Evolutionary conservation across 1,284 basidiomycete species (phyloP).

Genomic region (Crucibulum cyathiforme): DNA sequence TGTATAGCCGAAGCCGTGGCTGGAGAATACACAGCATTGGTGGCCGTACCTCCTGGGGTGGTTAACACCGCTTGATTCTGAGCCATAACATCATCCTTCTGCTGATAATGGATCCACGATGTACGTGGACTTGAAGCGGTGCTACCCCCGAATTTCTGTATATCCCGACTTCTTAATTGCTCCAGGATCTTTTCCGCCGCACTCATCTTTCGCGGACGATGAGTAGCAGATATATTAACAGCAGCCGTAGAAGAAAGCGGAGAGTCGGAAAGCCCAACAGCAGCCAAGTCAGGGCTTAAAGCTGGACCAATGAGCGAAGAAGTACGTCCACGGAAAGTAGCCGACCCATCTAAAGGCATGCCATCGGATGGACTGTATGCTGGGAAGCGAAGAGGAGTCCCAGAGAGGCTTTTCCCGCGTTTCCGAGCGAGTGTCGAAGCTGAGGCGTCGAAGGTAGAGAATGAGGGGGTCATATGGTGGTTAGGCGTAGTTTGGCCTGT

Average conservation of each 20-base stretch:
- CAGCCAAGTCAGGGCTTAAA: slow-evolving; percentile 9
- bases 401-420: slow-evolving; percentile 49
- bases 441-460: too few species aligned
- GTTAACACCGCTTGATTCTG: slow-evolving; percentile 6
- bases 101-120: slow-evolving; percentile 50
- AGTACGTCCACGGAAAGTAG: too few species aligned
- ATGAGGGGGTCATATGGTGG: slow-evolving; percentile 10
- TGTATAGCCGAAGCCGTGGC: slow-evolving; percentile 9
- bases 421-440: slow-evolving; percentile 34
- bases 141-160: slow-evolving; percentile 43
- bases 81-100: slow-evolving; percentile 19
- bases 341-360: background rate
- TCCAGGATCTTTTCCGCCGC: slow-evolving; percentile 66
- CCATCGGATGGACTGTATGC: slow-evolving; percentile 5
- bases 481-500: slow-evolving; percentile 12
- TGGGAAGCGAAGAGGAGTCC: slow-evolving; percentile 17
- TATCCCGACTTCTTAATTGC: slow-evolving; percentile 57
- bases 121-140: slow-evolving; percentile 42
- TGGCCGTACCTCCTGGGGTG: slow-evolving; percentile 4
- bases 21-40: background rate
- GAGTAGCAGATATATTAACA: slow-evolving; percentile 34
- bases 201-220: slow-evolving; percentile 53
- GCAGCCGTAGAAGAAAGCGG: slow-evolving; percentile 21
- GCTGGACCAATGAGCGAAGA: slow-evolving; percentile 2
- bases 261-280: slow-evolving; percentile 13